Base-by-base conservation (phyloP, 164 flowering plant species). In the Chimonanthus praecox region DNA sequence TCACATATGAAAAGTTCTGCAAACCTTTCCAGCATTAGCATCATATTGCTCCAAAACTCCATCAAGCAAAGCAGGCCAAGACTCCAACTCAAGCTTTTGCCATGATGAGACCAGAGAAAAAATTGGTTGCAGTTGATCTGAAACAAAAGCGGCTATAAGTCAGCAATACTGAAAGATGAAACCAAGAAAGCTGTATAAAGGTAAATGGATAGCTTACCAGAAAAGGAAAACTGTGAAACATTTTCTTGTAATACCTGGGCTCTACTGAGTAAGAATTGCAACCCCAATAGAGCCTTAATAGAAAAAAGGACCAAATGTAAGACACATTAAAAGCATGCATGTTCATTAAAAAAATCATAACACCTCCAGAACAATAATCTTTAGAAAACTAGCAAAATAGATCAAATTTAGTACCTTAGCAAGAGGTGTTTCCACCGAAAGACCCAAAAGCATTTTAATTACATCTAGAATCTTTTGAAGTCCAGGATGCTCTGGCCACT, bases 31-130 rank as follows among this genome's bases (percentile, higher is more conserved):
- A 70, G 97, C 91, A 84, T 90, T 93, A 50, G 50, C 77, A 21
- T 89, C 92, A 81, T 83, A 87, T 74, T 88, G 90, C 69, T 77
- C 84, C 79, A 85, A 87, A 80, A 92, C 88, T 78, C 84, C 98
- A 81, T 93, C 90, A 61, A 95, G 92, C 87, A 94, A 79, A 5
- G 84, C 82, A 69, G 89, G 88, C 99, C 97, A 90, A 20, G 89
- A 84, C 6, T 86, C 92, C 72, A 88, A 84, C 85, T 95, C 99
- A 84, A 90, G 82, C 82, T 81, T 92, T 76, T 89, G 89, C 95
- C 96, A 95, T 21, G 87, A 84, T 68, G 84, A 84, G 5, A 84
- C 86, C 80, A 95, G 80, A 44, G 15, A 58, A 75, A 82, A 48
- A 72, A 95, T 79, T 67, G 92, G 88, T 49, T 91, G 85, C 82